Percentiles rank a stretch among this genome's conserved stretches.
Conservation (phyloP, 495 filamentous ascomycete species). For the Wilcoxina mikolae region DNA sequence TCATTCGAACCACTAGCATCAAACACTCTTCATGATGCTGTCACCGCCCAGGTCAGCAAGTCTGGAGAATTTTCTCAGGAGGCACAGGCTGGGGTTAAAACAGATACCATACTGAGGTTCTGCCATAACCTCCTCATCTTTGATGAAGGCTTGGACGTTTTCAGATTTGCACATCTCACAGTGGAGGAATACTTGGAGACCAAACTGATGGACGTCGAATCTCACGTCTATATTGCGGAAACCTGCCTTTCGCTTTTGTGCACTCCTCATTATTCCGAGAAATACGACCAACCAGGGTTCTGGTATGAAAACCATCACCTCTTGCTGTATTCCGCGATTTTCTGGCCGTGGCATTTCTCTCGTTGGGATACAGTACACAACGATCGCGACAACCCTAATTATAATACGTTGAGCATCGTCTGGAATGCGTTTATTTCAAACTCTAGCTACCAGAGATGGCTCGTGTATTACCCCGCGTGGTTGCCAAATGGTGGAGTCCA, state of each 20-base stretch:
- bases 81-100: not conserved
- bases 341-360: conserved; percentile 9
- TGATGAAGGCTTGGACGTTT: not conserved
- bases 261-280: not conserved
- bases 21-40: conserved; percentile 1
- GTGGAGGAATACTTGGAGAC: not conserved
- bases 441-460: not conserved
- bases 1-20: conserved; percentile 3
- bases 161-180: not conserved
- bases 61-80: not conserved
- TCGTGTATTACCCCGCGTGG: not conserved
- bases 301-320: not conserved
- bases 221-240: not conserved
- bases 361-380: too few species aligned
- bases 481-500: not conserved
- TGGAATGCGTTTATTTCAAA: not conserved
- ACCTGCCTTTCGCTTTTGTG: not conserved
- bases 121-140: conserved; percentile 2
- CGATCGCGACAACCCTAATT: not conserved
- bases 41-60: not conserved
- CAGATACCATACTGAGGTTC: not conserved
- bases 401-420: not conserved
- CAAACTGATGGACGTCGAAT: not conserved
- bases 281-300: not conserved
- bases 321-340: not conserved